Percentiles rank a stretch among this genome's conserved stretches.
Conservation (phyloP, 257 asterid genomes). For the Salvia miltiorrhiza region DNA sequence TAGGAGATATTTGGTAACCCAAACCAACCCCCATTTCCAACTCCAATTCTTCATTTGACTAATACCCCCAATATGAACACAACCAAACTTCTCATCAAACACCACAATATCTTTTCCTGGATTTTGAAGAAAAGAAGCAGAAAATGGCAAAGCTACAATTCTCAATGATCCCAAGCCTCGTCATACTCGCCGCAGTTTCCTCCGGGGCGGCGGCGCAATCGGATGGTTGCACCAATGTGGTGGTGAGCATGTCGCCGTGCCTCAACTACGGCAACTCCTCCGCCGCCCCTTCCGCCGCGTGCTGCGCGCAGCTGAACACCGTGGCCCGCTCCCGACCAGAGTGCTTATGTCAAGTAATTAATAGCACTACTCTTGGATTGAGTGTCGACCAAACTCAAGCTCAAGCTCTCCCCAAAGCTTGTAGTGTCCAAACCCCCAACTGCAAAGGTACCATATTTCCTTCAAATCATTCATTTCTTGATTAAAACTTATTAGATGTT, state of each 20-base stretch:
- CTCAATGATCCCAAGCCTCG: constrained; percentile 22
- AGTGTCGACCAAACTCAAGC: constrained; percentile 68
- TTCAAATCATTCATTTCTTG: too few relatives aligned
- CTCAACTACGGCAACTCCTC: constrained; percentile 69
- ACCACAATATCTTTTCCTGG: background rate
- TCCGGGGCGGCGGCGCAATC: constrained; percentile 48
- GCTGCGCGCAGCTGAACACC: constrained; percentile 71
- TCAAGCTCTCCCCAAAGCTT: constrained; percentile 48
- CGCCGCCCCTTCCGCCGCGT: constrained; percentile 46
- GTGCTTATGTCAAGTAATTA: constrained; percentile 67
- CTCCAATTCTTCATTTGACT: background rate
- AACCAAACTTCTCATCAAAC: constrained; percentile 5
- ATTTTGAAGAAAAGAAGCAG: background rate
- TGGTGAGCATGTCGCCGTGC: constrained; percentile 79
- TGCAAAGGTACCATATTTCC: constrained; percentile 27
- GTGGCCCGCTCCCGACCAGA: constrained; percentile 61
- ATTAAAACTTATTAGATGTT: too few relatives aligned
- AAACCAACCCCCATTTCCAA: constrained; percentile 8
- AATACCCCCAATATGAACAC: background rate
- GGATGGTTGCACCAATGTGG: constrained; percentile 57
- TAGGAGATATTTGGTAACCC: constrained; percentile 12
- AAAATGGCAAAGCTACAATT: constrained; percentile 36
- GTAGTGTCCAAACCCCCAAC: constrained; percentile 30
- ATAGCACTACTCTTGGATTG: constrained; percentile 50
- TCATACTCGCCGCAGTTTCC: constrained; percentile 30